These are phyloP conservation scores for Curvularia hawaiiensis DNA, from an alignment of 2,329 filamentous ascomycete species.

Conservation along the genomic window DNA sequence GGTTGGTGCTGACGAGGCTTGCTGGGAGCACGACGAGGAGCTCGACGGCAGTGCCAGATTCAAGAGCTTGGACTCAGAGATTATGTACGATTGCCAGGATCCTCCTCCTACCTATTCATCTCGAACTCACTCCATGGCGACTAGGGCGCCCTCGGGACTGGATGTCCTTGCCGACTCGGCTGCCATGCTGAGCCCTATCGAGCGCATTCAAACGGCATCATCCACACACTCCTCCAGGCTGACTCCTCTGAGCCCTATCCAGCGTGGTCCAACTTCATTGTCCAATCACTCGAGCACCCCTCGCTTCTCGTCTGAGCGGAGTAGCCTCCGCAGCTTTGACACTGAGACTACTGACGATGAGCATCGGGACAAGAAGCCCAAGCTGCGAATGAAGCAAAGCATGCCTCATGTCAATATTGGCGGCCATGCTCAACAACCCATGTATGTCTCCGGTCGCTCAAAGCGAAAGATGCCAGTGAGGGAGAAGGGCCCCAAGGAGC, in stretches of 20 bases:
- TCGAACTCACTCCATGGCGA: conserved; percentile 47
- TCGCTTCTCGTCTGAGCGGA: conserved; percentile 43
- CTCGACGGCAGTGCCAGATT: conserved; percentile 46
- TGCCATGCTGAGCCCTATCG: conserved; percentile 43
- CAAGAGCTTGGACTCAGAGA: conserved; percentile 47
- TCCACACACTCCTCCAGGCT: conserved; percentile 18
- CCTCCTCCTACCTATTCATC: conserved; percentile 51
- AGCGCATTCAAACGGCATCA: conserved; percentile 35
- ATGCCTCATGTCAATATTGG: conserved; percentile 37
- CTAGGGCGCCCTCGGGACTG: conserved; percentile 45
- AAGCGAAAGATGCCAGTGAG: conserved; percentile 50
- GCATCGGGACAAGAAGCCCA: conserved; percentile 50
- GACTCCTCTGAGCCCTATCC: conserved; percentile 19
- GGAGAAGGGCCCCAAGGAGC: conserved; percentile 47
- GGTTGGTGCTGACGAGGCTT: conserved; percentile 42
- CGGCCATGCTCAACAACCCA: conserved; percentile 33
- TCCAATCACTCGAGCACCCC: conserved; percentile 27
- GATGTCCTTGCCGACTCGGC: conserved; percentile 47
- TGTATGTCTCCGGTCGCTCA: conserved; percentile 49
- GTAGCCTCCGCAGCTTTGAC: conserved; percentile 46
- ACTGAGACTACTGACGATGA: conserved; percentile 46
- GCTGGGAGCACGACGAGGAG: conserved; percentile 48
- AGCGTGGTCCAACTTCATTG: conserved; percentile 20
- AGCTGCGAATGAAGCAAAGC: conserved; percentile 45
- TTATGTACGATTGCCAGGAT: conserved; percentile 51